Percentiles rank a stretch among this genome's conserved stretches.
Evolutionary conservation across 306 rosid species (phyloP).

Genomic region (Luffa aegyptiaca): DNA sequence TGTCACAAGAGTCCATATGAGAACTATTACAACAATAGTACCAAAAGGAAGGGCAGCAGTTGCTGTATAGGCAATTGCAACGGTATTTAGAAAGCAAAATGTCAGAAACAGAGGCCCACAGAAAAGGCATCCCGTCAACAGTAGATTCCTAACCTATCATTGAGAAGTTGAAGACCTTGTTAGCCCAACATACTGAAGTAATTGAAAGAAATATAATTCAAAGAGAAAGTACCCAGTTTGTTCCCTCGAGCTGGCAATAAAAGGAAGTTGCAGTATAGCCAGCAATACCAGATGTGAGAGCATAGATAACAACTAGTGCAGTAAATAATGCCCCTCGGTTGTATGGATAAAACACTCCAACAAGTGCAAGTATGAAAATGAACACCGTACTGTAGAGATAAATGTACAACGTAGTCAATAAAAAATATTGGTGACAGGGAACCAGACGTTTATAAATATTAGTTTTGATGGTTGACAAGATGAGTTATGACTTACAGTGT

Average conservation of each 20-base stretch:
- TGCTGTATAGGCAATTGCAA: slow-evolving; percentile 54
- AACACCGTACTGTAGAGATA: slow-evolving; percentile 56
- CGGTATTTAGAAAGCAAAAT: slow-evolving; percentile 51
- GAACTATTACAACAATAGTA: slow-evolving; percentile 56
- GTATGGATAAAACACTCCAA: slow-evolving; percentile 92
- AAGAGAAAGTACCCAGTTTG: slow-evolving; percentile 61
- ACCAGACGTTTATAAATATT: neutral
- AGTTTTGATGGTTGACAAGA: neutral
- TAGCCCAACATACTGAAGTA: neutral
- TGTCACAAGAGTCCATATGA: slow-evolving; percentile 58
- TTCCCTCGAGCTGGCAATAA: slow-evolving; percentile 85
- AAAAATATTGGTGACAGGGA: neutral
- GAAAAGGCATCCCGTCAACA: slow-evolving; percentile 58
- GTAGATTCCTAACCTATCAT: slow-evolving; percentile 53
- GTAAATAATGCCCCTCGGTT: slow-evolving; percentile 84
- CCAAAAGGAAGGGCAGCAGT: slow-evolving; percentile 71
- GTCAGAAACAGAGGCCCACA: slow-evolving; percentile 55
- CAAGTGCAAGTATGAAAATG: slow-evolving; percentile 75
- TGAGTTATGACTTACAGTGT: slow-evolving; percentile 27
- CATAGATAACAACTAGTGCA: slow-evolving; percentile 83
- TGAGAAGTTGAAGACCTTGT: slow-evolving; percentile 10
- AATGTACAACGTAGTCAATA: neutral
- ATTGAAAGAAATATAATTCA: neutral
- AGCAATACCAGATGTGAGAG: slow-evolving; percentile 90
- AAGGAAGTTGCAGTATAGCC: slow-evolving; percentile 86